These are phyloP conservation scores for Haematococcus sp. DNA, from an alignment of 139 green algal species.

Conservation along the genomic window DNA sequence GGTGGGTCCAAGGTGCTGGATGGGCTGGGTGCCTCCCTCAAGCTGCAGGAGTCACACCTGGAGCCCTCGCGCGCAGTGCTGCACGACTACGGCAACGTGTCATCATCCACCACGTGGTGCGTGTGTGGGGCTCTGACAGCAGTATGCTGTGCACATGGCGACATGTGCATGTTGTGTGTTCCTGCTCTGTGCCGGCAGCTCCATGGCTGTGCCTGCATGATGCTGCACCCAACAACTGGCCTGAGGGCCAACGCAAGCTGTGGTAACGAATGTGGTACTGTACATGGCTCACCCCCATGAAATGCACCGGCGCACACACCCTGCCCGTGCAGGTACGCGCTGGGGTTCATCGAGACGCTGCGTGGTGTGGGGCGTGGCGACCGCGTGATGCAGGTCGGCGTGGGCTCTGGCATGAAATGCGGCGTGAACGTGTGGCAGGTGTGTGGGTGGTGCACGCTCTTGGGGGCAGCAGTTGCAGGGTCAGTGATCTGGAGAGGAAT, in stretches of 20 bases:
- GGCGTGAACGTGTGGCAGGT: slow-evolving; percentile 52
- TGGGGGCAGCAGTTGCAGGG: background rate
- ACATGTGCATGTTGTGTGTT: background rate
- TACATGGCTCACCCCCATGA: no score
- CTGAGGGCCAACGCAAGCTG: no score
- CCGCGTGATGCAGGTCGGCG: slow-evolving; percentile 50
- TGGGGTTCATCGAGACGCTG: slow-evolving; percentile 52
- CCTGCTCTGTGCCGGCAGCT: no score
- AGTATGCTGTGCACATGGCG: background rate
- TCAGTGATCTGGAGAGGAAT: background rate
- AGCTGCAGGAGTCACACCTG: slow-evolving; percentile 28
- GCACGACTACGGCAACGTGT: slow-evolving; percentile 52
- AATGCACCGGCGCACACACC: no score
- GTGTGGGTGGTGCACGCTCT: background rate
- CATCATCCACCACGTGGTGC: slow-evolving; percentile 30
- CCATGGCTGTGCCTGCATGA: no score
- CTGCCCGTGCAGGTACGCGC: slow-evolving; percentile 67
- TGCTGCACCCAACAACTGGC: no score
- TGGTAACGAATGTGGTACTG: no score
- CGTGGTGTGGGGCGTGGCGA: slow-evolving; percentile 45
- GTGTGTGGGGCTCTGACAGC: background rate
- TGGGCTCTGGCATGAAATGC: slow-evolving; percentile 57
- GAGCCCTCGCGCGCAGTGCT: slow-evolving; percentile 43
- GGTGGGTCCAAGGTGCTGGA: slow-evolving; percentile 61
- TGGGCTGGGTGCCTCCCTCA: slow-evolving; percentile 46